phyloP scores from a whole-genome alignment of 1,284 basidiomycete species.

The Leccinum variabile region DNA sequence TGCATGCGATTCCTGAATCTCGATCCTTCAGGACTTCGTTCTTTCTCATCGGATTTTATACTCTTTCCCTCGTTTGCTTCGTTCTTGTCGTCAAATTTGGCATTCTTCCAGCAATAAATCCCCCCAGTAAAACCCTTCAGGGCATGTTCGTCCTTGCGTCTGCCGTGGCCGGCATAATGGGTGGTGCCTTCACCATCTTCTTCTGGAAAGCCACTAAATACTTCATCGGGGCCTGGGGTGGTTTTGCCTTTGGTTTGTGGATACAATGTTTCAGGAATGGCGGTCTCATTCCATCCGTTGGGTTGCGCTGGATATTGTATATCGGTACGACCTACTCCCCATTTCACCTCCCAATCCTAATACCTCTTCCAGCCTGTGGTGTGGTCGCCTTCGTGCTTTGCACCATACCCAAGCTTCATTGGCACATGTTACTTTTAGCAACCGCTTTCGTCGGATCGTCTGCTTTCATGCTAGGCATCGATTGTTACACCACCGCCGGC shows the following conservation, averaged over 20 bases:
- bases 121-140: conserved; percentile 74
- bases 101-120: conserved; percentile 76
- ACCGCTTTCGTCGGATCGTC: conserved; percentile 90
- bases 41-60: conserved; percentile 90
- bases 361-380: conserved; percentile 44
- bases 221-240: conserved; percentile 86
- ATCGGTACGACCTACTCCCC: conserved; percentile 52
- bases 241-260: conserved; percentile 85
- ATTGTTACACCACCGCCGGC: conserved; percentile 89
- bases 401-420: conserved; percentile 73
- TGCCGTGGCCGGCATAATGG: conserved; percentile 77
- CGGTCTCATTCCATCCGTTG: conserved; percentile 75
- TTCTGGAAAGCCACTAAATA: conserved; percentile 88
- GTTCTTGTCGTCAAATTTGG: conserved; percentile 91
- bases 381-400: conserved; percentile 62
- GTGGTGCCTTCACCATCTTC: conserved; percentile 84
- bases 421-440: conserved; percentile 76
- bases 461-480: conserved; percentile 89
- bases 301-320: conserved; percentile 85
- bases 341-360: conserved; percentile 18
- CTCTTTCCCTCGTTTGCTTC: conserved; percentile 80
- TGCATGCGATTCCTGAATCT: conserved; percentile 16
- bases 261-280: conserved; percentile 83
- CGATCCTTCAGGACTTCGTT: conserved; percentile 74
- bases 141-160: conserved; percentile 89